These are phyloP conservation scores for Biscogniauxia mediterranea DNA, from an alignment of 2,329 filamentous ascomycete species.

Conservation along the genomic window DNA sequence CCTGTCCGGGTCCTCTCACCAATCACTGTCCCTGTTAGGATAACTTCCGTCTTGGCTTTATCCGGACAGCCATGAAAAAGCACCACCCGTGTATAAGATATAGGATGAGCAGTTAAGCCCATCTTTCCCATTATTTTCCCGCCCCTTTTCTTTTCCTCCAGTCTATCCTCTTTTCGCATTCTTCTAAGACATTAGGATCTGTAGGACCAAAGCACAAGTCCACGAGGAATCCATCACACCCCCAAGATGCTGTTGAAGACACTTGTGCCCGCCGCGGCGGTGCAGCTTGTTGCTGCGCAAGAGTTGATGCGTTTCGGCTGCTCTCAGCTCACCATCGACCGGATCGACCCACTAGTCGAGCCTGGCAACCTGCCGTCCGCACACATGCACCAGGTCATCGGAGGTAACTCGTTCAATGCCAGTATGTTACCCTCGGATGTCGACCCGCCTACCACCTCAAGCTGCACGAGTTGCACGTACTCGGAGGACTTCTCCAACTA, in stretches of 20 bases:
- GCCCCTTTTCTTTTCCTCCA: constrained; percentile 11
- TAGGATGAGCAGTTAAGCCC: constrained; percentile 12
- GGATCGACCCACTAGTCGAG: constrained; percentile 32
- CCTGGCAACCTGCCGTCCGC: constrained; percentile 31
- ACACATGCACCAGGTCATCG: constrained; percentile 34
- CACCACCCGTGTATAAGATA: constrained; percentile 18
- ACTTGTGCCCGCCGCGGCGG: constrained; percentile 29
- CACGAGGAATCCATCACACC: constrained; percentile 5
- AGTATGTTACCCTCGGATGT: constrained; percentile 25
- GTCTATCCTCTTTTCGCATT: constrained; percentile 1
- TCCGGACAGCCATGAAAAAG: constrained; percentile 21
- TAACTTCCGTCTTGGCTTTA: constrained; percentile 30
- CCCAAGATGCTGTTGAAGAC: constrained; percentile 31
- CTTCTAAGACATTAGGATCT: not conserved
- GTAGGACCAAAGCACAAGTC: not conserved
- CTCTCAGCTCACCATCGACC: constrained; percentile 36
- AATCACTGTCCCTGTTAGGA: constrained; percentile 23
- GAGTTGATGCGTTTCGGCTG: constrained; percentile 38
- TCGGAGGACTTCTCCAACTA: constrained; percentile 35
- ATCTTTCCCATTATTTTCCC: constrained; percentile 5
- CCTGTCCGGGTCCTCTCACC: constrained; percentile 17
- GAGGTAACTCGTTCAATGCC: constrained; percentile 34
- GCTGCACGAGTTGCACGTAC: constrained; percentile 33
- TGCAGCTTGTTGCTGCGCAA: constrained; percentile 30
- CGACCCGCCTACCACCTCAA: constrained; percentile 28